Base-by-base conservation (phyloP, 139 green algal genomes). In the Raphidocelis subcapitata region DNA sequence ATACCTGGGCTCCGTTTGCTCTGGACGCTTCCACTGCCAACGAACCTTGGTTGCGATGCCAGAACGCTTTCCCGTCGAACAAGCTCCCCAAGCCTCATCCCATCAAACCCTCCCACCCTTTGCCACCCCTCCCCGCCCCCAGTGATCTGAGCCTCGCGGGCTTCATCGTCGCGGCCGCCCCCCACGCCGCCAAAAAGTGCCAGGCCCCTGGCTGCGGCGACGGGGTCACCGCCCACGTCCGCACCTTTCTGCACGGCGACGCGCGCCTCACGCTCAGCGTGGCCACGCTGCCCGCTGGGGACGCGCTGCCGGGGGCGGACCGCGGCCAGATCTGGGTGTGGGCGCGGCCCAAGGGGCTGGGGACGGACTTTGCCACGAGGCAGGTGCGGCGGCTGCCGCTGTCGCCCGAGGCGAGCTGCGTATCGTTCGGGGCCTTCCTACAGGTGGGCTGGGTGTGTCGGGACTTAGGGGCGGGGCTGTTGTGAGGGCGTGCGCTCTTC, bases 361-460 rank as follows among this genome's bases (percentile, higher is more conserved):
- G 73, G 1, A 32, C 68, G 21, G 74, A 77, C 8, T 26, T 69
- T 15, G n/a, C 10, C 18, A 31, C 67, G 47, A 66, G 64, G 63
- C 62, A 41, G 12, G 31, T 68, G 52, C 26, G 28, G 5, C n/a
- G 66, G 24, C 67, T 97, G 37, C 65, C 81, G 5, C 80, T 97
- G 33, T 91, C 82, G 18, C 47, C 78, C 1, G 88, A 91, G 29
- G 83, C 88, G 1, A 73, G 69, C 52, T 88, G 81, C 82, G 70
- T 96, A 31, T 94, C 87, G 26, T 86, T 95, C n/a, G 90, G 84
- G 26, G 69, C 85, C 69, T 92, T 92, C 76, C 76, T 94, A 49
- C 80, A 88, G 67, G 66, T 90, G 10, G 3, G 29, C 67, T 55
- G 8, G 52, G 28, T 31, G 46, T 29, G 37, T 5, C 26, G 59